Base-by-base conservation (phyloP, 768 basidiomycete species). In the Suillus sp. region DNA sequence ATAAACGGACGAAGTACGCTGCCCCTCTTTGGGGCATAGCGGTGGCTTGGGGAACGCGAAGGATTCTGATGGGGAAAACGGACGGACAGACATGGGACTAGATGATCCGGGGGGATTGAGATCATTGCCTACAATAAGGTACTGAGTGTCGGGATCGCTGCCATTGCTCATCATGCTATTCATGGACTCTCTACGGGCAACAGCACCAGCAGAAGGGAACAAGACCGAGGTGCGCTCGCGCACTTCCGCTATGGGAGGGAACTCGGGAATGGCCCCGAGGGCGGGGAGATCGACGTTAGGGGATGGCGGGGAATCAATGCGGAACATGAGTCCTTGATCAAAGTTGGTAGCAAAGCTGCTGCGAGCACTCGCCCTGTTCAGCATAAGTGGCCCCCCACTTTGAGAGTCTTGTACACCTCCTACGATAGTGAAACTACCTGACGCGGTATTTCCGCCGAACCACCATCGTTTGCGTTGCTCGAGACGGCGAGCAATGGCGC, bases 41-140 rank as follows among this genome's bases (percentile, higher is more conserved):
- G 86, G 87, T 2, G 89, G 89, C 61, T 83, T 83, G 3, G 89
- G 89, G 78, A 91, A 90, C 10, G 85, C 74, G 74, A 88, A 90
- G 5, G 84, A 83, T 70, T 91, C 89, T 20, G 84, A 83, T 13
- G 86, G 85, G 0, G 87, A 84, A 77, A 88, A 89, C 2, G 86
- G 87, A 45, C 85, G 84, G 22, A 87, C 86, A 43, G 81, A 85
- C 80, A 89, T 85, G 27, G 86, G 84, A 0, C 85, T 81, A 4
- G 70, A 63, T n/a, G 64, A 55, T 58, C 76, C 77, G n/a, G 70
- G 68, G 38, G 70, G 71, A 60, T 60, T 61, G 62, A 66, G 67
- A 40, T 56, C 59, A n/a, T 64, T 60, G 8, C 72, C 64, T 66
- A 81, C 65, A 25, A 74, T 57, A 30, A 83, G 74, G 68, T 78